Evolutionary conservation across 345 rosid genomes (phyloP), one percentile per base, ranked within the genome.

Genomic region (Combretum micranthum): DNA sequence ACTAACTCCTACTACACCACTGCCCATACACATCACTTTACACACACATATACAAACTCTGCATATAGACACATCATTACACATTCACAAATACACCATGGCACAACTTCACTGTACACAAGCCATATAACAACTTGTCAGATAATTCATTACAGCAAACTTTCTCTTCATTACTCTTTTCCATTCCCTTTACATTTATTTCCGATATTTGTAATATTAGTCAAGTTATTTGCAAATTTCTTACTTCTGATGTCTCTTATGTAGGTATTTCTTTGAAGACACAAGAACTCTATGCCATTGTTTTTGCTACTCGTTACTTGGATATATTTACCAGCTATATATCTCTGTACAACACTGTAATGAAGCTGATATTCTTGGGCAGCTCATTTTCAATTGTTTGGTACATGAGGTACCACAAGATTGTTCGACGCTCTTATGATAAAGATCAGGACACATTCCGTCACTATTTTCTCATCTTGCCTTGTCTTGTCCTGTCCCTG

Each of bases 241-340:
- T 32, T 32, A 32, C 1, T 4, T 32, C 39, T 32, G 39, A 32
- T 32, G 39, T 32, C 13, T 57, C 32, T 20, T 32, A 10, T 62
- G 65, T 80, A 87, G 96, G 98, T 45, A 59, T 91, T 39, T 85
- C 98, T 2, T 74, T 87, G 73, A 91, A 87, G 94, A 87, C 96
- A 11, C 94, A 83, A 72, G 94, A 87, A 55, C 94, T 91, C 56
- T 91, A 82, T 56, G 83, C 75, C 15, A 13, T 87, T 50, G 94
- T 91, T 54, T 91, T 91, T 58, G 74, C 78, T 1, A 64, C 85
- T 0, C 91, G 91, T 15, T 90, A 87, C 71, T 68, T 90, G 80
- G 94, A 87, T 70, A 87, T 85, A n/a, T 82, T 91, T 63, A 79
- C 88, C 17, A 63, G 69, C 68, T 91, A 70, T 55, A 60, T 79